Base-by-base conservation (phyloP, 352 stramenopile species). In the Phytophthora nicotianae region DNA sequence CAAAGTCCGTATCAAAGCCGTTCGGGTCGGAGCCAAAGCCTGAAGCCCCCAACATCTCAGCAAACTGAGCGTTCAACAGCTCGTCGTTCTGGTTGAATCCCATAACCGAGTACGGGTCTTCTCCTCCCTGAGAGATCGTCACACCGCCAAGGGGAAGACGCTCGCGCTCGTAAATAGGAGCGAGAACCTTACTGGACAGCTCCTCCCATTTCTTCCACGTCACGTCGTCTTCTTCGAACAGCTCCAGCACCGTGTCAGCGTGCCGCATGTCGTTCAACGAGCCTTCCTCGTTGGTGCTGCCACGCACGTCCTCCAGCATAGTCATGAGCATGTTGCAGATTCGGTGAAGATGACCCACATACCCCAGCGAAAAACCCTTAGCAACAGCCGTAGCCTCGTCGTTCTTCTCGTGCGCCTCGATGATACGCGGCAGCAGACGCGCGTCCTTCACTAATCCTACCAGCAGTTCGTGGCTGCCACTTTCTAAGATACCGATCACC, bases 321-420 rank as follows among this genome's bases (percentile, higher is more conserved):
- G 77, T 90, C 59, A 93, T 83, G 26, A 95, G 85, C 81, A 90
- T 91, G 68, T 93, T 91, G 66, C 80, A 92, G 37, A 96, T 94
- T 35, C 86, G 85, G 53, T 93, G 79, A 23, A 96, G 69, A 54
- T 96, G 85, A 1, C 87, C 87, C 35, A 96, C 75, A 50, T 77
- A 96, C 19, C 87, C 87, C n/a, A 92, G 68, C 10, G 86, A 89
- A 61, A 85, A 90, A 2, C 80, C 83, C 48, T 88, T 87, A 2
- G 79, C 70, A 40, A 73, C 65, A 40, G 75, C 72, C 2, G 75
- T 77, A 11, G 77, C 83, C 45, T 83, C 80, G 27, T 90, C 79
- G 46, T 96, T 96, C 54, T 88, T 81, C 51, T 89, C 77, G 59
- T 93, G 83, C 8, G 82, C 85, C 16, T 94, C 78, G 19, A 94